These are phyloP conservation scores for Melaleuca alternifolia DNA, from an alignment of 345 rosid genomes.

Conservation along the genomic window DNA sequence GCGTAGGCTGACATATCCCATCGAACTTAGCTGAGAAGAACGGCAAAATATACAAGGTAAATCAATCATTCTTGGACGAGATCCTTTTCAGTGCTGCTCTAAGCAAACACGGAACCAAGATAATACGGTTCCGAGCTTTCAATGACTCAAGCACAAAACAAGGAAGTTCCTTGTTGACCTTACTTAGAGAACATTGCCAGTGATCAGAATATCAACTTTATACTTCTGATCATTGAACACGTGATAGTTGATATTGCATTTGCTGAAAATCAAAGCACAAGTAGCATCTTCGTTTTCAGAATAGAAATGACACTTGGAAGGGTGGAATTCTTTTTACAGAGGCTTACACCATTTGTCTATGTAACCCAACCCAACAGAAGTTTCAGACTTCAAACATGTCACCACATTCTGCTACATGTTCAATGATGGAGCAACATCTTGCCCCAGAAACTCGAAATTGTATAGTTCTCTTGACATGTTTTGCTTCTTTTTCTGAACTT, in stretches of 20 bases:
- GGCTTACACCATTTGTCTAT: background rate
- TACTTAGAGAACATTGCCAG: background rate
- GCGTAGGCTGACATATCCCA: background rate
- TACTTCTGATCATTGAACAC: background rate
- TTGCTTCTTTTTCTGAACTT: slow-evolving; percentile 5
- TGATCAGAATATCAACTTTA: background rate
- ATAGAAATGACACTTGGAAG: background rate
- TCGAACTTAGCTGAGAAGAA: background rate
- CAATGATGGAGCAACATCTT: background rate
- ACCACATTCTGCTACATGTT: background rate
- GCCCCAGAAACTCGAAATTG: background rate
- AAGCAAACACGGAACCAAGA: background rate
- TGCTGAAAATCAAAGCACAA: background rate
- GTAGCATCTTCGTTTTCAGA: background rate
- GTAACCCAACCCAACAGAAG: background rate
- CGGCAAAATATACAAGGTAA: background rate
- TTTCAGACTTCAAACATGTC: background rate
- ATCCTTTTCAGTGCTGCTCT: background rate
- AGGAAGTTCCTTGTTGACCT: background rate
- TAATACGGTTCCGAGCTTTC: background rate
- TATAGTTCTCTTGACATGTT: slow-evolving; percentile 5
- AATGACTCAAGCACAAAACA: background rate
- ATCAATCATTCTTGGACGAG: background rate
- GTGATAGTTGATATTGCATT: background rate
- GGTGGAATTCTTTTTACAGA: background rate